Evolutionary conservation across 345 rosid species (phyloP), one percentile per base, ranked within the genome.

Genomic region (Streptanthus diversifolius): DNA sequence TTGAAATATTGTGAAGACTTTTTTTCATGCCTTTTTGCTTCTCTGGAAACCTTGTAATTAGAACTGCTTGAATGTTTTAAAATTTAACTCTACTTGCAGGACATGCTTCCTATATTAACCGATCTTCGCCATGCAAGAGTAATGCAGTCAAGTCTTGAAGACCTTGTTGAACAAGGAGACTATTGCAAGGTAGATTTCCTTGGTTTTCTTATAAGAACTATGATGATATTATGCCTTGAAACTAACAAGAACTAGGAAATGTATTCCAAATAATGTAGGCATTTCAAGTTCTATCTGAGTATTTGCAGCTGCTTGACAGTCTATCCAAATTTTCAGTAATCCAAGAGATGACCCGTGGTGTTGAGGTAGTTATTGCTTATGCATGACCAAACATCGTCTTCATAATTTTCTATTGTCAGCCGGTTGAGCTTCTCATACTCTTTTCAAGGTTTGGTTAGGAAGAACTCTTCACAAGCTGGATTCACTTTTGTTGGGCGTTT

Each of bases 381-480:
- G 40, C 19, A 22, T 40, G 70, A 57, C 49, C 24, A 64, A 35
- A 21, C 54, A 43, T 41, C 25, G 44, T 58, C 72, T 66, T 65
- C 47, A 24, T 71, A 15, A 57, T 15, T 13, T 22, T 70, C n/a
- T 15, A 61, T 27, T 52, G 9, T 44, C 63, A 55, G 75, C 41
- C 7, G 43, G 25, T 71, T 75, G 52, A 70, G 29, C 57, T 39
- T 36, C 49, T 68, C 70, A 52, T 67, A 51, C 72, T 55, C 58
- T 70, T 80, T 65, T 76, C 35, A 70, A 95, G 99, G 93, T 85
- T 83, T 95, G 99, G 99, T 74, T 95, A 82, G 98, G 92, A 77
- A 88, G 85, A 80, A 90, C 99, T 74, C 99, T 95, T 78, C 96
- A 88, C 66, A 92, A 84, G 87, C 80, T 95, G 80, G 99, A 95